A percentile compares a stretch with the other conserved stretches of the same genome.
These are phyloP conservation scores for Globisporangium apiculatum DNA, from an alignment of 352 stramenopile species.

Conservation along the genomic window DNA sequence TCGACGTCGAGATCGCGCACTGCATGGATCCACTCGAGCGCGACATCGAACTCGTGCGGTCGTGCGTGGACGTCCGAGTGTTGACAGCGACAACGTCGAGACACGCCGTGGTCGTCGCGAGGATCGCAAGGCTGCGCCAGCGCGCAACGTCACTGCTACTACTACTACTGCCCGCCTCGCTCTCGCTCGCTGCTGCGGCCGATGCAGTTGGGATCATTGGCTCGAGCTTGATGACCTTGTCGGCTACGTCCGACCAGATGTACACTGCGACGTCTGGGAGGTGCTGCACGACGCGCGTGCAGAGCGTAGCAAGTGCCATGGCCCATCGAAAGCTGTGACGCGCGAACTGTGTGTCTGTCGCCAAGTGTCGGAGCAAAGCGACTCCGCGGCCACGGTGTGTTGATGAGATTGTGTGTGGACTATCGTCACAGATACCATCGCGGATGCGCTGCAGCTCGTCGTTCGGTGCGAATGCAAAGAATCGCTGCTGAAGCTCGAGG, in stretches of 20 bases:
- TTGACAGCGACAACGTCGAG: slow-evolving; percentile 19
- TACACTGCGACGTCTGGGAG: slow-evolving; percentile 49
- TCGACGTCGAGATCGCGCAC: slow-evolving; percentile 28
- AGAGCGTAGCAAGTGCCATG: slow-evolving; percentile 34
- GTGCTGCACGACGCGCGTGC: slow-evolving; percentile 24
- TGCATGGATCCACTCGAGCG: slow-evolving; percentile 17
- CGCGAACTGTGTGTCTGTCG: slow-evolving; percentile 4
- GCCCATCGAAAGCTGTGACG: slow-evolving; percentile 54
- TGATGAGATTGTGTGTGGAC: too few relatives aligned
- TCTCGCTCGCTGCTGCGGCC: background rate
- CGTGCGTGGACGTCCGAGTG: background rate
- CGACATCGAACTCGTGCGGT: background rate
- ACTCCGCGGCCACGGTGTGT: background rate
- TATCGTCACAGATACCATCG: background rate
- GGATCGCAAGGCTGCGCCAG: slow-evolving; percentile 60
- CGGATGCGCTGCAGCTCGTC: slow-evolving; percentile 2
- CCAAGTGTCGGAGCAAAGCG: slow-evolving; percentile 7
- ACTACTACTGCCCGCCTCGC: slow-evolving; percentile 16
- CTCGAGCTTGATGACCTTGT: slow-evolving; percentile 57
- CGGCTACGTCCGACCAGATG: slow-evolving; percentile 58
- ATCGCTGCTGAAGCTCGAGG: slow-evolving; percentile 15
- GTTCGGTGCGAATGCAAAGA: slow-evolving; percentile 22
- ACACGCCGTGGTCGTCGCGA: slow-evolving; percentile 45
- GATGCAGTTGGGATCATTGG: slow-evolving; percentile 29
- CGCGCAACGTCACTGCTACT: slow-evolving; percentile 29